These are phyloP conservation scores for Solanum sparsipilum DNA, from an alignment of 257 asterid genomes.

Conservation along the genomic window DNA sequence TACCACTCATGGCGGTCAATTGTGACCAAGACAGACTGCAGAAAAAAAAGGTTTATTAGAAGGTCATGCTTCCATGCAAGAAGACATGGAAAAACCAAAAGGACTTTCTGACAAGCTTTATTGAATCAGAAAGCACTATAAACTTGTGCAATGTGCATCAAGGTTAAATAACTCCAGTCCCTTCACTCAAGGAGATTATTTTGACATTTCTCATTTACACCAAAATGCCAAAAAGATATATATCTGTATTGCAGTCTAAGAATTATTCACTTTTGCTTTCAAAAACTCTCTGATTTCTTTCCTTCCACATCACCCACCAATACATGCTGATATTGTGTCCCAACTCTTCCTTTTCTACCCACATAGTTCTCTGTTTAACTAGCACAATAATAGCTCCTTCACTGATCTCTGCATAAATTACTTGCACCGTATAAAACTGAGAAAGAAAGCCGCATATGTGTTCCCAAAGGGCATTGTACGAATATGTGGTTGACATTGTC, in stretches of 20 bases:
- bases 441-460: background rate
- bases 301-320: background rate
- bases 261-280: background rate
- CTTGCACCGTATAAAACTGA: background rate
- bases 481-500: background rate
- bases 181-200: background rate
- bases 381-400: background rate
- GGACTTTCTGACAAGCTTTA: background rate
- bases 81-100: background rate
- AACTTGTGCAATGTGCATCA: background rate
- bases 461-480: background rate
- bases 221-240: background rate
- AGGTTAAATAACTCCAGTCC: background rate
- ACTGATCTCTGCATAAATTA: background rate
- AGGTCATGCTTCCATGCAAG: background rate
- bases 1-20: constrained; percentile 98
- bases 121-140: background rate
- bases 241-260: background rate
- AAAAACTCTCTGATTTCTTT: background rate
- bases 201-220: background rate
- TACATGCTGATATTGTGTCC: background rate
- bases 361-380: background rate
- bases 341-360: background rate
- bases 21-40: constrained; percentile 97
- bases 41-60: constrained; percentile 3